Evolutionary conservation across 2,329 filamentous ascomycete genomes (phyloP).

Genomic region (Botryotinia calthae): DNA sequence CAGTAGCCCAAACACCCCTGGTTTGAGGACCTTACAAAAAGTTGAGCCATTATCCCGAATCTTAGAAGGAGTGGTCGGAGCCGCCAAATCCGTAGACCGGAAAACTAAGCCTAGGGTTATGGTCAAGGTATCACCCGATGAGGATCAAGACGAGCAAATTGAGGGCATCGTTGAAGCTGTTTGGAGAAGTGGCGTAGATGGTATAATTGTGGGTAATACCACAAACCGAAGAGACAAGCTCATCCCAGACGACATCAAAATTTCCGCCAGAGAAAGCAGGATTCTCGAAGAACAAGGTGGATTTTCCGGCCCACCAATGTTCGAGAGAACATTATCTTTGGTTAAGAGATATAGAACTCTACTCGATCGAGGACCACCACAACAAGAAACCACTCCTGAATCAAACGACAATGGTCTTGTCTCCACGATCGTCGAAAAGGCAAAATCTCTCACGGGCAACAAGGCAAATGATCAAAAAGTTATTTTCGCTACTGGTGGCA

Average conservation of each 20-base stretch:
- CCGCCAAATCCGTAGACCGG: slow-evolving; percentile 67
- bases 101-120: slow-evolving; percentile 78
- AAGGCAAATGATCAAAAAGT: slow-evolving; percentile 56
- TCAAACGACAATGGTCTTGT: slow-evolving; percentile 38
- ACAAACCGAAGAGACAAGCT: slow-evolving; percentile 78
- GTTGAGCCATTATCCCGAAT: slow-evolving; percentile 79
- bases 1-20: slow-evolving; percentile 92
- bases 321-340: slow-evolving; percentile 72
- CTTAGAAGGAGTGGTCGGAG: slow-evolving; percentile 76
- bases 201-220: slow-evolving; percentile 95
- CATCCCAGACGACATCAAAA: slow-evolving; percentile 61
- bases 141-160: slow-evolving; percentile 81
- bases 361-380: slow-evolving; percentile 53
- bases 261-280: slow-evolving; percentile 64
- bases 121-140: slow-evolving; percentile 97
- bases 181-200: slow-evolving; percentile 80
- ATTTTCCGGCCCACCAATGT: slow-evolving; percentile 88
- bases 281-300: slow-evolving; percentile 77
- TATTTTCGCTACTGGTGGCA: slow-evolving; percentile 91
- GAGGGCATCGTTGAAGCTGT: slow-evolving; percentile 86
- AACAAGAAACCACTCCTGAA: background rate
- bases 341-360: slow-evolving; percentile 75
- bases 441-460: slow-evolving; percentile 27
- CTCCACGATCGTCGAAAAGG: slow-evolving; percentile 39
- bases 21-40: slow-evolving; percentile 81